Evolutionary conservation across 768 basidiomycete species (phyloP), one percentile per base, ranked within the genome.

Genomic region (Boletus insuetus): DNA sequence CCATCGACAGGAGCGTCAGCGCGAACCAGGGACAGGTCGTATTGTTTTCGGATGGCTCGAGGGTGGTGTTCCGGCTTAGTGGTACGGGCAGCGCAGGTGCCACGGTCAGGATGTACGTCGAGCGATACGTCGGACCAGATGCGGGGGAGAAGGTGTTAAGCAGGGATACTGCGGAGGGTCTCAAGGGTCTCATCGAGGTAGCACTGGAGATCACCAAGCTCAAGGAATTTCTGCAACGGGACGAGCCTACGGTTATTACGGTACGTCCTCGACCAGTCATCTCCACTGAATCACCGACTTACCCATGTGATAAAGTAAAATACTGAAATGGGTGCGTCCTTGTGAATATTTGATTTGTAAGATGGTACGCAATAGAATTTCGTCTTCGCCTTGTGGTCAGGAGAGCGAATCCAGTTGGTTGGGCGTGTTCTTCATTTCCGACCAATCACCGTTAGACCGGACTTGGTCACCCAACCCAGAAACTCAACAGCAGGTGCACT

Each of bases 21-120:
- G 86, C 86, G 74, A 98, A 98, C 73, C 97, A 99, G 69, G 97
- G 97, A 1, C 90, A 98, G 63, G 89, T 95, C 69, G 86, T 98
- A 69, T 82, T 82, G 49, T 99, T 99, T 75, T 74, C 77, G 31
- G 97, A 98, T 69, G 97, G 96, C 8, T 91, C 89, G 44, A 82
- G 97, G 37, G 90, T 99, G 55, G 92, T 98, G 51, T 98, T 97
- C 83, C 84, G 97, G 55, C 78, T 99, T 50, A 94, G 91, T 58
- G 97, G 97, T 54, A 99, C 97, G 1, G 97, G 97, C 16, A 94
- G 91, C 59, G 87, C 91, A 49, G 97, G 97, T 43, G 97, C 97
- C 22, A 99, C 97, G 13, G 94, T 98, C 50, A 80, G 97, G 59
- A 79, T 98, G 82, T 99, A 99, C 68, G 86, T 96, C 45, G 97